phyloP scores from a whole-genome alignment of 495 filamentous ascomycete genomes.

The Aspergillus indologenus region DNA sequence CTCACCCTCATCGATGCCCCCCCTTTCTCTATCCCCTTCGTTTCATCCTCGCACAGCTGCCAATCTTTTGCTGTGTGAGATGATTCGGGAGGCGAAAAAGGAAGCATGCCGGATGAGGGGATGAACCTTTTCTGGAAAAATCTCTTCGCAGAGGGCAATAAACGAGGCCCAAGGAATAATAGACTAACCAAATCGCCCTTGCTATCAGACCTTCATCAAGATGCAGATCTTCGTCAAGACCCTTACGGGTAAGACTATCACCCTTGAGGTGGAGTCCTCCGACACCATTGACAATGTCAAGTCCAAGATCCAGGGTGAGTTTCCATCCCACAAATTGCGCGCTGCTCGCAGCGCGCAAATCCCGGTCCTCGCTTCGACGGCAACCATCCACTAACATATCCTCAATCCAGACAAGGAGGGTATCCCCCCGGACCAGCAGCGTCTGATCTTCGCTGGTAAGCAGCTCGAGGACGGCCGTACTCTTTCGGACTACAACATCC shows the following conservation, averaged over 20 bases:
- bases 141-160: not conserved
- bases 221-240: constrained; percentile 99
- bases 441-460: constrained; percentile 99
- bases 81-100: not conserved
- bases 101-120: not conserved
- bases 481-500: constrained; percentile 99
- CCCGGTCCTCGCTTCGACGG: too few species aligned
- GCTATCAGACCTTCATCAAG: constrained; percentile 49
- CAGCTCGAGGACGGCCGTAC: constrained; percentile 99
- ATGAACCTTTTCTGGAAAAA: not conserved
- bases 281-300: constrained; percentile 99
- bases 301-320: constrained; percentile 76
- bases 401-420: constrained; percentile 86
- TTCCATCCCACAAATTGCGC: too few species aligned
- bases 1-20: not conserved
- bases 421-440: constrained; percentile 99
- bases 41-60: not conserved
- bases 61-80: not conserved
- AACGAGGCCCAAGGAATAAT: not conserved
- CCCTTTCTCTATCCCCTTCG: not conserved
- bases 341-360: too few species aligned
- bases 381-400: constrained; percentile 14
- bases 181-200: constrained; percentile 5
- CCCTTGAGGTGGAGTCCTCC: constrained; percentile 99
- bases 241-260: constrained; percentile 99